Evolutionary conservation across 2,329 filamentous ascomycete species (phyloP), one percentile per base, ranked within the genome.

Genomic region (Botryotinia narcissicola): DNA sequence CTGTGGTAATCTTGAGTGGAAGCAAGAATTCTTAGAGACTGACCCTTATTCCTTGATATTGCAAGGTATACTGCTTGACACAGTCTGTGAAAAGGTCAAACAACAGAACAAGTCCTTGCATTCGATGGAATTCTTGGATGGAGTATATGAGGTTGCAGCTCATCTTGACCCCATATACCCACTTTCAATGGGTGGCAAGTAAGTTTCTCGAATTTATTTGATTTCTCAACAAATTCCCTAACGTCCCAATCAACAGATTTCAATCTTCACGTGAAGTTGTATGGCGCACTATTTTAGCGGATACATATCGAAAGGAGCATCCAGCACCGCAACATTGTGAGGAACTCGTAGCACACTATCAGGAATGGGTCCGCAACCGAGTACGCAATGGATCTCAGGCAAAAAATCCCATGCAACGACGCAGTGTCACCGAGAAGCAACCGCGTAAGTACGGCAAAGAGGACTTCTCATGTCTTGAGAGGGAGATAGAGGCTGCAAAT

Each of bases 211-310:
- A 42, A 29, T 22, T 32, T 25, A 8, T 37, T 20, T 1, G 4
- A n/a, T 9, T 22, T 57, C 10, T 40, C 12, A 35, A 42, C 46
- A 10, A 32, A 25, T 9, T 9, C 25, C 2, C 60, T 71, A 35
- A 71, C 40, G 3, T 10, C 40, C 4, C 16, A 9, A 32, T 42
- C 3, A 40, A 35, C 40, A 71, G 70, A 32, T 66, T 54, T 71
- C 70, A 71, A 71, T 67, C 70, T 32, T 42, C 59, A n/a, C 59
- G 48, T 25, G 70, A 71, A 54, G 70, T 51, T 22, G 35, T 71
- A 6, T 71, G 70, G 70, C 70, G 70, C 9, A 71, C 70, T 20
- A 29, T 71, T 29, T 4, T 71, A 7, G 60, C 70, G 12, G 46
- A 71, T 54, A 66, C 60, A 35, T 71, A 57, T 44, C 44, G 16